Conservation (phyloP, 2,329 filamentous ascomycete genomes). For the Akanthomyces muscarius region DNA sequence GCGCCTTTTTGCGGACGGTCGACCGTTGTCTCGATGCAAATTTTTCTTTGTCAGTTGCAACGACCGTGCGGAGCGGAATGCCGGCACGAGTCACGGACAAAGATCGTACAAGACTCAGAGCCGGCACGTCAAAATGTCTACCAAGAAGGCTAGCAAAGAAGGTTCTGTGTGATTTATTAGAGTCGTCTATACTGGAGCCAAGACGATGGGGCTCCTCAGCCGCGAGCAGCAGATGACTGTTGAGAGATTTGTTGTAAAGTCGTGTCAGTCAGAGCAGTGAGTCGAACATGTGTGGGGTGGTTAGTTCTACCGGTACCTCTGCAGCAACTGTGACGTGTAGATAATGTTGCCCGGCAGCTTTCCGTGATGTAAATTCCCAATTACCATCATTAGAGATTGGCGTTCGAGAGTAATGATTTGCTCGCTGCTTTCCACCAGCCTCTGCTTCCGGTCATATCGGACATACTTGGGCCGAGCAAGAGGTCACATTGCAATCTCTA, state of each 20-base stretch:
- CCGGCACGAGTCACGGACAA: not conserved
- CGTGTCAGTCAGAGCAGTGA: not conserved
- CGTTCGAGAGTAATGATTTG: not conserved
- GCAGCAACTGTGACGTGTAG: too few relatives aligned
- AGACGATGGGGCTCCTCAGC: slow-evolving; percentile 4
- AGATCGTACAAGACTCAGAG: not conserved
- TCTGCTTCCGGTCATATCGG: not conserved
- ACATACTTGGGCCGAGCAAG: not conserved
- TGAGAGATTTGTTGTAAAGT: not conserved
- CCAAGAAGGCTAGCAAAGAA: not conserved
- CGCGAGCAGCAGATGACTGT: not conserved
- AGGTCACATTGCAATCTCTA: not conserved
- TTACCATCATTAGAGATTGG: not conserved
- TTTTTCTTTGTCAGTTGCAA: not conserved
- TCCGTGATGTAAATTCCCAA: not conserved
- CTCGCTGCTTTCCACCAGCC: not conserved
- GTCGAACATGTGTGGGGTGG: not conserved
- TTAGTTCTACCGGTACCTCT: not conserved
- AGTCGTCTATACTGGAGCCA: not conserved
- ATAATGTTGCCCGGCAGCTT: not conserved
- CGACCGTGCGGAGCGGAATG: not conserved
- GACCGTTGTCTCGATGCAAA: not conserved
- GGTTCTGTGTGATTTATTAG: not conserved
- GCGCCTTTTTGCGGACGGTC: too few relatives aligned
- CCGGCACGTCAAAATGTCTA: not conserved